Base-by-base conservation (phyloP, 768 basidiomycete genomes). In the Boletus insuetus region DNA sequence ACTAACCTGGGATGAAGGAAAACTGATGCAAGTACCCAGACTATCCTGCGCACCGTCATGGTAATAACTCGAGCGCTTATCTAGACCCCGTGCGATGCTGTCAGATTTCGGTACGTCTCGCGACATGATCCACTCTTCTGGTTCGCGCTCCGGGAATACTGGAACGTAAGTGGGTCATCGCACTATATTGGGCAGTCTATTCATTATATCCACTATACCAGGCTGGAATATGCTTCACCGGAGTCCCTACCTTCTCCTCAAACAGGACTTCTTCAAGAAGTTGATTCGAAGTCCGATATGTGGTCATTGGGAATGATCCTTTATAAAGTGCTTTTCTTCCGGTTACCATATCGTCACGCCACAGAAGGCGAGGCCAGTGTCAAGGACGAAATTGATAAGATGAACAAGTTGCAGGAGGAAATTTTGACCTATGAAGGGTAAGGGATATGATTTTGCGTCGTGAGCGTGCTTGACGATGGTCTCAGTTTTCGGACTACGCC, bases 231-330 rank as follows among this genome's bases (percentile, higher is more conserved):
- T 64, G 82, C 89, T 14, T 85, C 93, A 0, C 96, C 95, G 0
- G 96, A 98, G 68, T 89, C 91, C 0, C 77, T 98, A 1, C 84
- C 85, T 3, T 82, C 84, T 0, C 84, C 82, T 14, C 71, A 75
- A 7, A 86, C 83, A 0, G 90, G 91, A 0, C 70, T 79, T 20
- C 82, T 90, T 9, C 77, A 75, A 9, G 85, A 89, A 44, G 79
- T 92, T 3, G 88, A 91, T 63, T 91, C 92, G 0, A 94, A 94
- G 65, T 82, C 90, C 5, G 95, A 98, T 67, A 94, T 97, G 86
- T 98, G 96, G 95, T 92, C 91, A 6, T 78, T 98, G 16, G 95
- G 95, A 58, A 94, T 98, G 89, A 91, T 98, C 53, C 78, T 98
- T 17, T 86, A 98, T 75, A 95, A 94, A 64, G 79, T 98, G 57